Evolutionary conservation across 306 rosid species (phyloP).

Genomic region (Morella rubra): DNA sequence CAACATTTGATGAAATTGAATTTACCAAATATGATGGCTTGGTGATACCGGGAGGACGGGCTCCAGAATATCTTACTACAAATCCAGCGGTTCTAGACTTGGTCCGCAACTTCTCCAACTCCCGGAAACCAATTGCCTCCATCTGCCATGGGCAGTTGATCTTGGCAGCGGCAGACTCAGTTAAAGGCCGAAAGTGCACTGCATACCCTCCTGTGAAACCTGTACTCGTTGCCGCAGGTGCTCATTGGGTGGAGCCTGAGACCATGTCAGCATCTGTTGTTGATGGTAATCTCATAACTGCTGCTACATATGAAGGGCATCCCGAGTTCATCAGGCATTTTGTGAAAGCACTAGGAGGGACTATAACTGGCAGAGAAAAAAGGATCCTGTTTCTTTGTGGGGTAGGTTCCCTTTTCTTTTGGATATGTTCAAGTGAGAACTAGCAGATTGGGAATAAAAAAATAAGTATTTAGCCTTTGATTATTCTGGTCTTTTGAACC

Average conservation of each 20-base stretch:
- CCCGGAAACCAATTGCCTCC: conserved; percentile 62
- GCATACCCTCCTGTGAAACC: conserved; percentile 55
- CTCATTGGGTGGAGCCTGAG: conserved; percentile 85
- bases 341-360: conserved; percentile 81
- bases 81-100: conserved; percentile 48
- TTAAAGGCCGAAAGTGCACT: conserved; percentile 70
- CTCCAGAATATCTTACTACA: conserved; percentile 86
- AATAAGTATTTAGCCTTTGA: not conserved
- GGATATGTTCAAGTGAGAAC: conserved; percentile 10
- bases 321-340: conserved; percentile 55
- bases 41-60: conserved; percentile 84
- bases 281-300: conserved; percentile 74
- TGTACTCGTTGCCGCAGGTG: conserved; percentile 68
- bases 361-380: conserved; percentile 53
- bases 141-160: conserved; percentile 83
- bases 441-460: not conserved
- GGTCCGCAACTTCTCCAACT: conserved; percentile 47
- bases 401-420: conserved; percentile 43
- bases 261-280: conserved; percentile 45
- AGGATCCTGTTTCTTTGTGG: conserved; percentile 85
- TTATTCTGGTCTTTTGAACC: not conserved
- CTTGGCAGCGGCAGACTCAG: conserved; percentile 77
- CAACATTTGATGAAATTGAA: conserved; percentile 72
- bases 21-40: conserved; percentile 66
- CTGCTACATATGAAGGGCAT: conserved; percentile 54